Base-by-base conservation (phyloP, 192 early-diverging fungal species). In the Kappamyces sp. region DNA sequence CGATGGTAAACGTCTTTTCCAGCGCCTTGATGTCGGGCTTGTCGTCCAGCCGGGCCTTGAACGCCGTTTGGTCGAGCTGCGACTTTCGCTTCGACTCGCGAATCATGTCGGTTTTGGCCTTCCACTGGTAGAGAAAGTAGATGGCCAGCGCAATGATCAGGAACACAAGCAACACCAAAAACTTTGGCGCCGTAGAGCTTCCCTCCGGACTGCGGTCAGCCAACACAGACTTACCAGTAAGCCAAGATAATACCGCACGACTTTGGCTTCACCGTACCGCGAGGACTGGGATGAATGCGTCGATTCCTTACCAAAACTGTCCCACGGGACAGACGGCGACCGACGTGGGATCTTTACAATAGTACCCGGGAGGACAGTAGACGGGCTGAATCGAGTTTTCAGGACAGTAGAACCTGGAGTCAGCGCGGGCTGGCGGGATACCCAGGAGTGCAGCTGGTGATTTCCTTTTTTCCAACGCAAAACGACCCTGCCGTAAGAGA, bases 321-420 rank as follows among this genome's bases (percentile, higher is more conserved):
- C 54, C 54, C 22, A 2, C 34, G 1, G 40, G 41, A 30, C 55
- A 58, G 29, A 39, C 31, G 8, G 45, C 15, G 29, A 58, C 47
- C n/a, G 8, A 34, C 2, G 11, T 58, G 2, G 55, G 33, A 14
- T 58, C 36, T 2, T 42, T 32, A 2, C 84, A 85, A 39, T 76
- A 78, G 53, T 73, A 82, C 6, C 83, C 80, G 0, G 63, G 43
- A 43, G 75, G 79, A 60, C 86, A 87, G 57, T 83, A 81, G 49
- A 73, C 53, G 5, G 86, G 84, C 53, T 85, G 70, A 29, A 70
- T 68, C 8, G 78, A 68, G 41, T 78, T 72, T 1, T 58, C 36
- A 6, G 78, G 76, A 67, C 78, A 78, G 41, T 65, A 70, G 64
- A 80, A 81, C 1, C 79, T 74, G 15, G 62, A 22, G 22, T 22